Base-by-base conservation (phyloP, 2,329 filamentous ascomycete genomes). In the Sporothrix protearum region DNA sequence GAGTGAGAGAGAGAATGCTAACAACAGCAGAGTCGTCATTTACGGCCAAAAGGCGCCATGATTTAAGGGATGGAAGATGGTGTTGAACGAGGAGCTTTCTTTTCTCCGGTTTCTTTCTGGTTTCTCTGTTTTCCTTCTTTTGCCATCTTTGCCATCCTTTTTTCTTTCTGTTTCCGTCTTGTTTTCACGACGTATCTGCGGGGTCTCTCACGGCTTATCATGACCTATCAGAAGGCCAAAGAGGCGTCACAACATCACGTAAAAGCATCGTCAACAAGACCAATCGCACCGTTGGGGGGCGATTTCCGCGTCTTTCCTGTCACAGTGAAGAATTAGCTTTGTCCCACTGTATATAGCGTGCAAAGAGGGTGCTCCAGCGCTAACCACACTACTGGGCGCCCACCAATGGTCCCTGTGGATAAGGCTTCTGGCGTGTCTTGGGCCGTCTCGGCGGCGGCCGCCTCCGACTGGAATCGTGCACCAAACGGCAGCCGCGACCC, bases 41-140 rank as follows among this genome's bases (percentile, higher is more conserved):
- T 70, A 70, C 33, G 69, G 69, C 2, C 69, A 64, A 22, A 70
- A 70, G 45, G 57, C 69, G 3, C 42, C 39, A 16, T 69, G 45
- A 66, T 4, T 8, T 4, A 36, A 4, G 33, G 8, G 45, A 66
- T 4, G 4, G 8, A 36, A 4, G 33, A 36, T 36, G 33, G 33
- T 36, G 33, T 36, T 36, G 33, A 36, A 36, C n/a, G 8, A 36
- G 8, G 33, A 36, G 33, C 8, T 36, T 8, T 36, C 33, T 36
- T 36, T 36, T 36, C 33, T 8, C 4, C 33, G 33, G 33, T 36
- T 36, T 36, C 39, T 57, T 45, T 69, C 30, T 30, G 10, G 19
- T 69, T 61, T 30, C 28, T n/a, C n/a, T n/a, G n/a, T 61, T 3
- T 59, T 7, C 33, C 25, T 39, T 36, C 0, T n/a, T n/a, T n/a